phyloP scores from a whole-genome alignment of 2,329 filamentous ascomycete species.

The Penicillium sp. region DNA sequence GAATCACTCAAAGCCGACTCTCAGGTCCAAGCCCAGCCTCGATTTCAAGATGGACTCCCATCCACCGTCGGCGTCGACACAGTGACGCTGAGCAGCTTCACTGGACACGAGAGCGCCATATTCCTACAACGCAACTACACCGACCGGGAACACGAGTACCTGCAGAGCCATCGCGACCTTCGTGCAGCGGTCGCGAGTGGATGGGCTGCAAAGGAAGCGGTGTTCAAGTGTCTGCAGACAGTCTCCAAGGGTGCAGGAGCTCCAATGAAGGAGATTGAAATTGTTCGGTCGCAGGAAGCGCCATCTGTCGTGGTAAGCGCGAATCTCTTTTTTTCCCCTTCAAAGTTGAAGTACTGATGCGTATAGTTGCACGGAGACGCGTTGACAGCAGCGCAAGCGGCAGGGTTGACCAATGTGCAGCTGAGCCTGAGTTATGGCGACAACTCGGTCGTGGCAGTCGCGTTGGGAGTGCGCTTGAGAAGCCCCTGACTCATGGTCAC shows the following conservation, averaged over 20 bases:
- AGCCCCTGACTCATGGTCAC: no score
- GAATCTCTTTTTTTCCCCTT: no score
- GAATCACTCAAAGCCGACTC: no score
- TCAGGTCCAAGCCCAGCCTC: no score
- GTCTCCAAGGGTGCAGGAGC: constrained; percentile 3
- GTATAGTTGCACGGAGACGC: constrained; percentile 5
- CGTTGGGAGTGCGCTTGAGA: not conserved
- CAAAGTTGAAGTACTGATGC: not conserved
- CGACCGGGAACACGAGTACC: not conserved
- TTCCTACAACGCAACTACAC: constrained; percentile 6
- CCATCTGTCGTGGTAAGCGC: not conserved
- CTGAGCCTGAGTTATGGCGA: constrained; percentile 1
- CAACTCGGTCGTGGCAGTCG: not conserved
- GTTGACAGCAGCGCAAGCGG: not conserved
- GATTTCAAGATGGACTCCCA: not conserved
- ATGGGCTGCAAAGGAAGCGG: not conserved
- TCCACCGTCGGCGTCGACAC: constrained; percentile 1
- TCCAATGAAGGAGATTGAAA: constrained; percentile 5
- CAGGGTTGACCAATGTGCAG: not conserved
- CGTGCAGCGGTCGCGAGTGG: not conserved
- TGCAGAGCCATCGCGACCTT: not conserved
- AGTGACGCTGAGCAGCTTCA: not conserved
- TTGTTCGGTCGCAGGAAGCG: not conserved
- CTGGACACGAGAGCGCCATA: not conserved
- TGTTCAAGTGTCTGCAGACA: constrained; percentile 10